Percentiles rank a stretch among this genome's conserved stretches.
Conservation (phyloP, 2,329 filamentous ascomycete species). For the Cryoendolithus antarcticus region DNA sequence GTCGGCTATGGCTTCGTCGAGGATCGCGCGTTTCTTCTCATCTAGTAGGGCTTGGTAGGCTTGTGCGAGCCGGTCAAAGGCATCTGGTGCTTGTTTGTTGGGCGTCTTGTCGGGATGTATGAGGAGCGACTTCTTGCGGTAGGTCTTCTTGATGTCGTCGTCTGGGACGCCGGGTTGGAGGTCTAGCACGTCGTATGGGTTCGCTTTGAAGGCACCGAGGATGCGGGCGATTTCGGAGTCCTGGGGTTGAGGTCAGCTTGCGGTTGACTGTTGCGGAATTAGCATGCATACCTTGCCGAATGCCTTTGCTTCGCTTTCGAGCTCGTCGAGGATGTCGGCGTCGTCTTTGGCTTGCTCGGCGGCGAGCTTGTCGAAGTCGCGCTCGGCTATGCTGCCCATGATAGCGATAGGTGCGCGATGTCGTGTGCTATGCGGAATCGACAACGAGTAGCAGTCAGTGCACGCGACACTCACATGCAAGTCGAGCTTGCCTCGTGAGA, state of each 20-base stretch:
- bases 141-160: constrained; percentile 86
- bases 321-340: constrained; percentile 63
- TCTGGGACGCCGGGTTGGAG: constrained; percentile 91
- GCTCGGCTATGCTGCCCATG: constrained; percentile 15
- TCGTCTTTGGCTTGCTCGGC: constrained; percentile 34
- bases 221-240: constrained; percentile 95
- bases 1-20: constrained; percentile 93
- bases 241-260: constrained; percentile 30
- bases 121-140: constrained; percentile 95
- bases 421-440: too few relatives aligned
- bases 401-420: neutral
- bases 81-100: constrained; percentile 81
- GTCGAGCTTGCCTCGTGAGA: too few relatives aligned
- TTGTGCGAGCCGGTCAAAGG: constrained; percentile 93
- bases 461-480: too few relatives aligned
- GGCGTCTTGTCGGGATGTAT: constrained; percentile 98
- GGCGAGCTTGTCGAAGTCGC: constrained; percentile 17
- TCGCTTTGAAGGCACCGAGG: constrained; percentile 72
- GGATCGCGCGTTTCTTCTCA: constrained; percentile 73
- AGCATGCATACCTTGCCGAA: constrained; percentile 60
- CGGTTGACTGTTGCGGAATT: constrained; percentile 1
- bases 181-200: constrained; percentile 84
- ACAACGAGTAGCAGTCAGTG: too few relatives aligned
- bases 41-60: constrained; percentile 85
- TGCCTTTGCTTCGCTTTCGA: constrained; percentile 77